These are phyloP conservation scores for Amaranthus cruentus DNA, from an alignment of 148 eudicot species.

Conservation along the genomic window DNA sequence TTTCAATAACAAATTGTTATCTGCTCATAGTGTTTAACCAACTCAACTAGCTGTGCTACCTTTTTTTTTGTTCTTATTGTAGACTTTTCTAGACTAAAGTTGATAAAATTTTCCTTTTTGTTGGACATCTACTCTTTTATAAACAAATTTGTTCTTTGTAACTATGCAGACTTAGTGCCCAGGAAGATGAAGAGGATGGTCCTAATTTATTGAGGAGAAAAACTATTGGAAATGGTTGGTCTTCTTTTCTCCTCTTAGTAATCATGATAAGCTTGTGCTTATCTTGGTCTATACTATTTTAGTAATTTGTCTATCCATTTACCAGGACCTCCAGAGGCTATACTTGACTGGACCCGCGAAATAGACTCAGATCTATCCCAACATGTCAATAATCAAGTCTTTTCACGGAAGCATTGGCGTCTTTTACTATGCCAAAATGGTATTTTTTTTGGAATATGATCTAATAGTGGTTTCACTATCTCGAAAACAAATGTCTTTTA, in stretches of 20 bases:
- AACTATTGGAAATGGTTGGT: conserved; percentile 88
- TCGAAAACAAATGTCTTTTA: not conserved
- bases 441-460: conserved; percentile 11
- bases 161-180: conserved; percentile 69
- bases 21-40: too few species aligned
- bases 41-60: not conserved
- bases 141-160: conserved; percentile 12
- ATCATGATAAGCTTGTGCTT: conserved; percentile 3
- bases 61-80: not conserved
- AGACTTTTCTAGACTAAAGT: not conserved
- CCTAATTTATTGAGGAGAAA: conserved; percentile 62
- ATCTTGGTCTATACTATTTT: not conserved
- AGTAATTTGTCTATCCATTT: conserved; percentile 9
- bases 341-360: not conserved
- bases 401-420: conserved; percentile 96
- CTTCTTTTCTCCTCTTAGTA: not conserved
- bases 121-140: not conserved
- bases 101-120: not conserved
- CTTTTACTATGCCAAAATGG: conserved; percentile 99
- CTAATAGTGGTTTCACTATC: not conserved
- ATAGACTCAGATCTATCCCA: not conserved
- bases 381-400: conserved; percentile 62
- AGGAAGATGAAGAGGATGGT: conserved; percentile 82
- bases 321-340: conserved; percentile 1
- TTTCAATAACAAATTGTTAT: too few species aligned